Evolutionary conservation across 176 grass and related monocot species (phyloP), one percentile per base, ranked within the genome.

Genomic region (Zoysia pacifica): DNA sequence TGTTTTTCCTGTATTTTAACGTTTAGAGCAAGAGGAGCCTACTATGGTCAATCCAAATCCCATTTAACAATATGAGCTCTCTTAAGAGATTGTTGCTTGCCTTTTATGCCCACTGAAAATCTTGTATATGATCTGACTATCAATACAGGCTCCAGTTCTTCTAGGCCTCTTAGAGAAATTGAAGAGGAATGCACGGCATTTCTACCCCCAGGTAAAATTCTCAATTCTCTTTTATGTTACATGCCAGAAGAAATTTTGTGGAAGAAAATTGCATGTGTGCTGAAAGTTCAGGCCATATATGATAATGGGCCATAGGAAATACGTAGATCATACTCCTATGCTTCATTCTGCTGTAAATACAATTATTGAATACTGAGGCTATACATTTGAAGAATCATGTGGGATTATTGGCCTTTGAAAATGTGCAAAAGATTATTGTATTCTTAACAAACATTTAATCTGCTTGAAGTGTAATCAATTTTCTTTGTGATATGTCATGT

Each of bases 171-270:
- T 94, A 64, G 78, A 94, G 43, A 93, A 87, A 75, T 55, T 91
- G 86, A 93, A 86, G 80, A 50, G 5, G 10, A 83, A 77, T 69
- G 66, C 66, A 73, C 74, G 7, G 44, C 78, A 91, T 83, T 94
- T 89, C 42, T 94, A 89, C 69, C 92, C 92, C 70, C 95, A 98
- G 92, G 95, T 94, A 82, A 74, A 75, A 18, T 82, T 56, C 11
- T 2, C 6, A 0, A 16, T 4, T 84, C 28, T 0, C 28, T 28
- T 28, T 28, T 28, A 28, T 63, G 51, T 67, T 67, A 19, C 18
- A 42, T 53, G 48, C 10, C 39, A 73, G 5, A 52, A 48, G 13
- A 78, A 73, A 52, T 58, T 45, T 55, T 13, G 9, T 18, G 9
- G 9, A 39, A 65, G 12, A 73, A n/a, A 72, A 2, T 6, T 50